These are phyloP conservation scores for Yamadazyma dushanensis DNA, from an alignment of 1,139 yeast genomes.

Conservation along the genomic window DNA sequence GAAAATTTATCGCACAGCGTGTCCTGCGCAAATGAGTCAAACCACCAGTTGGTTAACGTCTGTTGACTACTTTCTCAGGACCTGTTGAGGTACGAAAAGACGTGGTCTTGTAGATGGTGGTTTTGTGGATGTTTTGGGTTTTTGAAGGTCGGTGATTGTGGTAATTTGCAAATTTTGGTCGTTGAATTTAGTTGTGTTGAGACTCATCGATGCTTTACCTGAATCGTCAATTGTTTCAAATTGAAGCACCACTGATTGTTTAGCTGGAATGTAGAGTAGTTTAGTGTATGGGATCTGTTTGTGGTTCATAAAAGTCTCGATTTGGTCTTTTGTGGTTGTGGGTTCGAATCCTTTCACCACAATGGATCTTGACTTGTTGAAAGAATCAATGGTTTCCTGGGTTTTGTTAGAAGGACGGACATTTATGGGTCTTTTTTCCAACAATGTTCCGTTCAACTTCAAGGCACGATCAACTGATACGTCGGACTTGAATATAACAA, in stretches of 20 bases:
- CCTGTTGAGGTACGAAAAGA: conserved; percentile 8
- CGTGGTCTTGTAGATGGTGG: conserved; percentile 2
- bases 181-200: not conserved
- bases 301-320: conserved; percentile 31
- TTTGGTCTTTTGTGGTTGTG: conserved; percentile 45
- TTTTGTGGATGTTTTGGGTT: too few relatives aligned
- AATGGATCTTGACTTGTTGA: conserved; percentile 33
- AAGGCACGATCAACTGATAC: conserved; percentile 45
- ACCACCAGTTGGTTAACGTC: not conserved
- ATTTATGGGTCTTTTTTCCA: conserved; percentile 45
- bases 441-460: conserved; percentile 29
- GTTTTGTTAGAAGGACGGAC: conserved; percentile 28
- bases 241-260: conserved; percentile 47
- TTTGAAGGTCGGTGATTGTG: not conserved
- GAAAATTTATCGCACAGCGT: conserved; percentile 3
- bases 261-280: conserved; percentile 32
- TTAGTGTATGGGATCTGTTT: conserved; percentile 34
- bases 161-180: not conserved
- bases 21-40: conserved; percentile 8
- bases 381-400: conserved; percentile 16
- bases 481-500: conserved; percentile 43
- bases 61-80: conserved; percentile 4
- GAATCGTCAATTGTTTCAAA: conserved; percentile 48
- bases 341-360: conserved; percentile 40
- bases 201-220: conserved; percentile 48